Conservation (phyloP, 208 protist genomes). For the Porcisia deanei region DNA sequence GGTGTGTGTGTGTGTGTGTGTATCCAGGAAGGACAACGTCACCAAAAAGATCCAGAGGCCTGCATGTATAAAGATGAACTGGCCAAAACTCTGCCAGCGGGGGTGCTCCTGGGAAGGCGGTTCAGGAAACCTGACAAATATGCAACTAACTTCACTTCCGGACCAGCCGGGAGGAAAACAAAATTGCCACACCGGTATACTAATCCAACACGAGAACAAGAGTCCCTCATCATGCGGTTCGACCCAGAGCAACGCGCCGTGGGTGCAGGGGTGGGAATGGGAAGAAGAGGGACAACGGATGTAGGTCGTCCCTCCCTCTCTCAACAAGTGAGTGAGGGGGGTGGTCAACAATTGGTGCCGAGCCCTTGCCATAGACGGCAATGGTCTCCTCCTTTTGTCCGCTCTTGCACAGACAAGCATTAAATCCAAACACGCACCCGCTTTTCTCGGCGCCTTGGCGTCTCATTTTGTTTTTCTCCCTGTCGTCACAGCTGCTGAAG, state of each 20-base stretch:
- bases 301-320: not conserved
- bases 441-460: not conserved
- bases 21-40: not conserved
- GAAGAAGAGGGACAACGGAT: no score
- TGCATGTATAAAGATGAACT: not conserved
- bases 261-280: not conserved
- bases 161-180: no score
- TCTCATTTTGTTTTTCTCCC: not conserved
- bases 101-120: no score
- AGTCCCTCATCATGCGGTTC: not conserved
- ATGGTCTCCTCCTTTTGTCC: not conserved
- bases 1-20: not conserved
- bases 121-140: no score
- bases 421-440: not conserved
- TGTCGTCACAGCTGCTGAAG: constrained; percentile 44
- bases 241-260: not conserved
- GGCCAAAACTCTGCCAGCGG: not conserved
- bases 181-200: no score
- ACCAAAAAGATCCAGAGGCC: not conserved
- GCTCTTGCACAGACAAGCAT: no score
- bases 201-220: not conserved
- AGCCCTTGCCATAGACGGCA: not conserved
- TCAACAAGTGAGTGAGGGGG: not conserved
- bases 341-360: no score
- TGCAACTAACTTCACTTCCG: no score